A percentile compares a stretch with the other conserved stretches of the same genome.
Evolutionary conservation across 2,329 filamentous ascomycete species (phyloP).

Genomic region (Colletotrichum shisoi): DNA sequence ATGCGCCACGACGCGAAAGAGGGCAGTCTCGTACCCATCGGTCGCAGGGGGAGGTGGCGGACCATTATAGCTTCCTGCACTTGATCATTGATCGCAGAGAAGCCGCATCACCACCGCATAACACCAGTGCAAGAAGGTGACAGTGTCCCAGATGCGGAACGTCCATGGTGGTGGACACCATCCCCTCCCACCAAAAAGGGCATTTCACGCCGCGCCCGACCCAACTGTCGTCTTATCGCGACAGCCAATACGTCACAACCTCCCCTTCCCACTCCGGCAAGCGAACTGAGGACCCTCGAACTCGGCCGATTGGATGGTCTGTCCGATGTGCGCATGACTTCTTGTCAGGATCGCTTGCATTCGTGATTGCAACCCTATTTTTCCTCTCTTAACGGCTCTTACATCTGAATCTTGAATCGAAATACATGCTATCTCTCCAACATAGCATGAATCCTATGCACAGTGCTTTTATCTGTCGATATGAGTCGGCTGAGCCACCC

Average conservation of each 20-base stretch:
- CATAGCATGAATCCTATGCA: neutral
- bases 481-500: constrained; percentile 1
- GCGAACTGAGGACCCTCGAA: constrained; percentile 16
- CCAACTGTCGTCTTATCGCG: constrained; percentile 26
- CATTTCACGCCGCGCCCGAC: constrained; percentile 20
- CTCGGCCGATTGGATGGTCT: constrained; percentile 30
- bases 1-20: constrained; percentile 38
- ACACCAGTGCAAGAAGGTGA: neutral
- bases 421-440: neutral
- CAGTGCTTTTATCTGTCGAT: neutral
- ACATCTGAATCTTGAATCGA: neutral
- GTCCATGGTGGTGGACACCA: constrained; percentile 13
- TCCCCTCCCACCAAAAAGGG: constrained; percentile 11
- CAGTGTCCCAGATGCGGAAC: neutral
- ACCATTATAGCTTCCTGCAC: too few relatives aligned
- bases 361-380: neutral
- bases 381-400: too few relatives aligned
- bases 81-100: neutral
- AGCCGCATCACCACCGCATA: neutral
- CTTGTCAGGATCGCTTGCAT: constrained; percentile 18
- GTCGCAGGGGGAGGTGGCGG: constrained; percentile 11
- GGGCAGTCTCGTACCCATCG: constrained; percentile 23
- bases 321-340: constrained; percentile 31
- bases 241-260: constrained; percentile 21
- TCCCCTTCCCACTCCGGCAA: neutral